These are phyloP conservation scores for Vigna unguiculata DNA, from an alignment of 306 rosid genomes.

Conservation along the genomic window DNA sequence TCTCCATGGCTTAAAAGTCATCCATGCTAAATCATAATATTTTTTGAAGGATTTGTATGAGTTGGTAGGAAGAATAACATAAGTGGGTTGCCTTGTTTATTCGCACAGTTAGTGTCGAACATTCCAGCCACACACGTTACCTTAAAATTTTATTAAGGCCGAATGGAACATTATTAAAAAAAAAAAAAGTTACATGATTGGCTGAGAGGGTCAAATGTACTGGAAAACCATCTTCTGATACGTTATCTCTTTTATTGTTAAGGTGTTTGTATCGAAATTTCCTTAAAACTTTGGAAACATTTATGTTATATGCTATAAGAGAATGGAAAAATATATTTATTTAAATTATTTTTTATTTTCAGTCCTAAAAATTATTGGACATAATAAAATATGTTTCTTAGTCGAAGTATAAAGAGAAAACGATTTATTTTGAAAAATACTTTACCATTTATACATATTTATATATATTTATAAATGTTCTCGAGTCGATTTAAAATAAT, in stretches of 20 bases:
- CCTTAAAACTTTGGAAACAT: not conserved
- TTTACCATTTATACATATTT: no score
- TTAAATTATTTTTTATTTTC: no score
- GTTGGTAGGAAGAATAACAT: not conserved
- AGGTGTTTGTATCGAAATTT: no score
- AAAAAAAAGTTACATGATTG: not conserved
- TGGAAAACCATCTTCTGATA: not conserved
- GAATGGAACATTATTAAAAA: not conserved
- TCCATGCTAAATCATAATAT: not conserved
- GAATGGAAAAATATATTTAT: no score
- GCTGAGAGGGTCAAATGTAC: not conserved
- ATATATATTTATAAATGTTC: no score
- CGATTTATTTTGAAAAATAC: no score
- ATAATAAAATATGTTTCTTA: no score
- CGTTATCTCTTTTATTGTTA: not conserved
- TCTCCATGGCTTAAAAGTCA: not conserved
- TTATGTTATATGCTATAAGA: not conserved
- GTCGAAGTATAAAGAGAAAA: no score
- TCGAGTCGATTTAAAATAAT: no score
- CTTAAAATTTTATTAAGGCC: not conserved
- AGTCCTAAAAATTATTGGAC: no score
- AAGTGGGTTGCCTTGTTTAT: not conserved
- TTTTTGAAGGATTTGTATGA: constrained; percentile 1
- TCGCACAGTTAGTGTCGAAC: no score
- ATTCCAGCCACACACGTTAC: no score